Base-by-base conservation (phyloP, 2,329 filamentous ascomycete species). In the Apiospora phragmitis region DNA sequence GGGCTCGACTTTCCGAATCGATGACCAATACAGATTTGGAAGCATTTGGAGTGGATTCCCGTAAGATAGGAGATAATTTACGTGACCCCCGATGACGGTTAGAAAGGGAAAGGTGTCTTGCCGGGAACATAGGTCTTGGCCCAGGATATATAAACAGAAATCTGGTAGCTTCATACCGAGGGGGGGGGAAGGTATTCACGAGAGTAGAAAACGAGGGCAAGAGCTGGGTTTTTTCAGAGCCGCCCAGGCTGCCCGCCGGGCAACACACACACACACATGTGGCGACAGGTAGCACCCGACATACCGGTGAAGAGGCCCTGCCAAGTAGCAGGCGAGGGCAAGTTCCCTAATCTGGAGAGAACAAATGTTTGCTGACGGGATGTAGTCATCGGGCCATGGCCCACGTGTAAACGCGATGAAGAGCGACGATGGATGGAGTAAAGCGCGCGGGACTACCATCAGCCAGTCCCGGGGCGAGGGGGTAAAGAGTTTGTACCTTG, bases 1-100 rank as follows among this genome's bases (percentile, higher is more conserved):
- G 45, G 32, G 43, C 29, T 68, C 29, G 67, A 68, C 45, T 68
- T 68, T 49, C 67, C 32, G 45, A 68, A 41, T 68, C 67, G 45
- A 45, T 55, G 67, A 68, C 45, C 67, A 68, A 55, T 68, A 45
- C 67, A 68, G 67, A 14, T 26, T 47, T 38, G 47, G 65, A 29
- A 67, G 26, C 42, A 38, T 2, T 62, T 62, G 55, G 24, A 32
- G 38, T 32, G 55, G 14, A 38, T 62, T 21, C 8, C 21, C 18
- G 55, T 62, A 62, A 62, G 55, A 32, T 62, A 62, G 32, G 55
- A 38, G 29, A 62, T 38, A 62, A 18, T 38, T 62, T 38, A 21
- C 32, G 18, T 38, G 55, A 12, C 55, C 55, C 29, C 55, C 55
- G 21, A 14, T 38, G 55, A 38, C 55, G 55, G 55, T 38, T 62